Percentiles rank a stretch among this genome's conserved stretches.
These are phyloP conservation scores for Gyromitra esculenta DNA, from an alignment of 2,329 filamentous ascomycete species.

Conservation along the genomic window DNA sequence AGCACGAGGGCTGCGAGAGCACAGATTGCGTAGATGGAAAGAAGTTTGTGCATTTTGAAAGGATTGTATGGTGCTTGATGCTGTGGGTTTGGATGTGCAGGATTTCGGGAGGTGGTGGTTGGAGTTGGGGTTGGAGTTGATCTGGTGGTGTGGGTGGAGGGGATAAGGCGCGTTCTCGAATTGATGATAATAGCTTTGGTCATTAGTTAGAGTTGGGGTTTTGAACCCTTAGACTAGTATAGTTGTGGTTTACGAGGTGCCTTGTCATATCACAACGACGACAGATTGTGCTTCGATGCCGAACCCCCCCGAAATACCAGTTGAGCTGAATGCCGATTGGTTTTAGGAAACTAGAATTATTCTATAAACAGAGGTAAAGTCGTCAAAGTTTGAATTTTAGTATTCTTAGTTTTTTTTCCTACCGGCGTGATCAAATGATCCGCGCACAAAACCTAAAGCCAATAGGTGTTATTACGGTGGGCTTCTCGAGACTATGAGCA, in stretches of 20 bases:
- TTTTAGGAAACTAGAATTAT: background rate
- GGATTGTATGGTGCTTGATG: background rate
- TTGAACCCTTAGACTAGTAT: background rate
- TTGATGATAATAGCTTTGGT: background rate
- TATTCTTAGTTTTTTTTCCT: background rate
- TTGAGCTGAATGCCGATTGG: background rate
- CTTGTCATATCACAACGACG: background rate
- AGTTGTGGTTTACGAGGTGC: background rate
- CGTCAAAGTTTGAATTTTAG: background rate
- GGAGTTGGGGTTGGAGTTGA: background rate
- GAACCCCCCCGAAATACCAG: too few species aligned
- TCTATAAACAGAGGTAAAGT: background rate
- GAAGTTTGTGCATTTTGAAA: slow-evolving; percentile 6
- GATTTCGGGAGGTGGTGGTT: too few species aligned
- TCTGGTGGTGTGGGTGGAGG: background rate
- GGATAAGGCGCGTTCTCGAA: background rate
- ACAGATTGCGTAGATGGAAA: background rate
- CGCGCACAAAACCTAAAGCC: background rate
- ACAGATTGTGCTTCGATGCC: background rate
- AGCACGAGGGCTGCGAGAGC: background rate
- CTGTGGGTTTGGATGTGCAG: background rate
- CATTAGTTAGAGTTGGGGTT: background rate
- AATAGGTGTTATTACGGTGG: background rate
- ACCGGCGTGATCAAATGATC: background rate
- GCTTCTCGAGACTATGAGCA: background rate